phyloP scores from a whole-genome alignment of 2,329 filamentous ascomycete genomes.

The Cladosporium sp. region DNA sequence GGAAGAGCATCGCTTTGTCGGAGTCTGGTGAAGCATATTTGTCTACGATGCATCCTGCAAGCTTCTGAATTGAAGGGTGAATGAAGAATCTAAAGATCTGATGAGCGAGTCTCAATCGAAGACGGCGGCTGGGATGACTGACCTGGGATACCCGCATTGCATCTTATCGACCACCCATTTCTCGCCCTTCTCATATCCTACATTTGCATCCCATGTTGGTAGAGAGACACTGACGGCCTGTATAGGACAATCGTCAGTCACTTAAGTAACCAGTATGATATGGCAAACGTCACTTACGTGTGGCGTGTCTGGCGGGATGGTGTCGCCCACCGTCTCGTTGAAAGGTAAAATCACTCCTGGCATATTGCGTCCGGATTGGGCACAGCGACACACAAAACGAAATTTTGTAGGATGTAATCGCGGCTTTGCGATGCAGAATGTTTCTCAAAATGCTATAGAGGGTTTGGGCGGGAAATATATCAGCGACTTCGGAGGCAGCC shows the following conservation, averaged over 20 bases:
- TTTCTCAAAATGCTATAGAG: background rate
- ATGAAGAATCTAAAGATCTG: slow-evolving; percentile 69
- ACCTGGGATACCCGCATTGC: slow-evolving; percentile 87
- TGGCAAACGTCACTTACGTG: slow-evolving; percentile 53
- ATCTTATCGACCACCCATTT: slow-evolving; percentile 78
- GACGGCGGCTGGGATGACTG: slow-evolving; percentile 16
- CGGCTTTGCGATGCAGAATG: too few relatives aligned
- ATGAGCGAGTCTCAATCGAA: background rate
- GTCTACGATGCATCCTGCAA: slow-evolving; percentile 62
- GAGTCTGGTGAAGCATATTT: slow-evolving; percentile 53
- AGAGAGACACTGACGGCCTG: slow-evolving; percentile 94
- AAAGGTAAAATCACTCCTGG: slow-evolving; percentile 22
- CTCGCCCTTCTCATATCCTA: slow-evolving; percentile 91
- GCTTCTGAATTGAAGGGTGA: slow-evolving; percentile 70
- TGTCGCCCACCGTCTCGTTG: slow-evolving; percentile 50
- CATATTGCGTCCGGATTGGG: slow-evolving; percentile 9
- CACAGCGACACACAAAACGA: too few relatives aligned
- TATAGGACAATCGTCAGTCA: background rate
- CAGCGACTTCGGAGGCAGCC: slow-evolving; percentile 1
- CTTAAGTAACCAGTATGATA: background rate
- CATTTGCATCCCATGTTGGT: slow-evolving; percentile 84
- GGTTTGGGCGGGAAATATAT: background rate
- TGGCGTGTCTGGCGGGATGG: slow-evolving; percentile 70
- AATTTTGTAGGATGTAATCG: too few relatives aligned
- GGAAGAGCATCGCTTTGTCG: slow-evolving; percentile 75